phyloP scores from a whole-genome alignment of 352 stramenopile species.

The Globisporangium carolinianum region DNA sequence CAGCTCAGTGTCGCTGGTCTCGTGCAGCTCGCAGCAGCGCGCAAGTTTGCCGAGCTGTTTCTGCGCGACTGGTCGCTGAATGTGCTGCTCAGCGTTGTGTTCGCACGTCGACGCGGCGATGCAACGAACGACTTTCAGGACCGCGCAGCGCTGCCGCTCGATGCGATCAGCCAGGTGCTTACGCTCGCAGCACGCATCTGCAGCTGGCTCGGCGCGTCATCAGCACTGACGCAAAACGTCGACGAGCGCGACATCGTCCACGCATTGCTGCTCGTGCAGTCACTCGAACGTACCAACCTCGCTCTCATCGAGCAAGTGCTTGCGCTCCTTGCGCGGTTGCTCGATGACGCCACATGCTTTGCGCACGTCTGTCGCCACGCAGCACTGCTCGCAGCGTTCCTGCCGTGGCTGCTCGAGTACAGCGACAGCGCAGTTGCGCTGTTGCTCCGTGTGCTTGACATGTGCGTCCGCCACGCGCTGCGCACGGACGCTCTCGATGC shows the following conservation, averaged over 20 bases:
- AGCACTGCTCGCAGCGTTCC: conserved; percentile 18
- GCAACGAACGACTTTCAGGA: conserved; percentile 38
- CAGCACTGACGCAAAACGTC: neutral
- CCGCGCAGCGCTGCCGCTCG: conserved; percentile 14
- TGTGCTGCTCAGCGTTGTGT: conserved; percentile 28
- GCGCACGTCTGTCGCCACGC: conserved; percentile 20
- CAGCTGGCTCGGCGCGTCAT: conserved; percentile 5
- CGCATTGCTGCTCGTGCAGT: conserved; percentile 19
- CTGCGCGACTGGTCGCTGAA: conserved; percentile 42
- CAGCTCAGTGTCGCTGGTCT: conserved; percentile 28
- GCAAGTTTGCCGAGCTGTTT: conserved; percentile 48
- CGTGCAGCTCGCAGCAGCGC: conserved; percentile 24
- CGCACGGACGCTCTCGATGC: conserved; percentile 28
- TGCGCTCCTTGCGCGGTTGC: conserved; percentile 25
- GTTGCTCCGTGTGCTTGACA: conserved; percentile 28
- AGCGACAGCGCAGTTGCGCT: neutral
- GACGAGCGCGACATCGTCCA: conserved; percentile 20
- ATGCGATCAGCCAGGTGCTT: conserved; percentile 34
- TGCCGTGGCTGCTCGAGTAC: conserved; percentile 5
- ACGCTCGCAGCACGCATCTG: conserved; percentile 16
- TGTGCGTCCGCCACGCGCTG: conserved; percentile 10
- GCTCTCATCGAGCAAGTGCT: conserved; percentile 25
- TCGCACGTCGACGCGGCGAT: conserved; percentile 27
- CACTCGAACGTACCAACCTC: conserved; percentile 5
- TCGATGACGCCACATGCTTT: conserved; percentile 18